Evolutionary conservation across 768 basidiomycete genomes (phyloP), one percentile per base, ranked within the genome.

Genomic region (Coprinopsis strossmayeri): DNA sequence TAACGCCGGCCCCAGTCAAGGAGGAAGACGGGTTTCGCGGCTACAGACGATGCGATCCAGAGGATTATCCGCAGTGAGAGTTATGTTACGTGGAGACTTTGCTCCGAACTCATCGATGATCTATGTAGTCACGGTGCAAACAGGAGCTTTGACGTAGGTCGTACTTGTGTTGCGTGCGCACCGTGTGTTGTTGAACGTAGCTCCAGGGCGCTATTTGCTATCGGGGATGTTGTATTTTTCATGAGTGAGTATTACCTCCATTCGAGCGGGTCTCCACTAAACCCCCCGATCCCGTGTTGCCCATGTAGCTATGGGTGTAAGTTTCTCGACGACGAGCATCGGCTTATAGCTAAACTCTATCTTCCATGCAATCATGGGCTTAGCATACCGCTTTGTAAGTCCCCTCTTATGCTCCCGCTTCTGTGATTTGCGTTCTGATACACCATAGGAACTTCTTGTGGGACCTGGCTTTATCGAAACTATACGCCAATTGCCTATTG

Each of bases 401-500:
- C 11, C 32, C 9, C 23, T 32, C 30, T 15, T 32, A n/a, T n/a
- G n/a, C n/a, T n/a, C n/a, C n/a, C n/a, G n/a, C n/a, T n/a, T n/a
- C n/a, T n/a, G n/a, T n/a, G n/a, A n/a, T n/a, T n/a, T 32, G 9
- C 30, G 7, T 32, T 32, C 27, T 18, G 4, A 11, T 11, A 27
- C 9, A 17, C 11, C 10, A 7, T 24, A 71, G 73, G 21, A 77
- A 76, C 54, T 77, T 77, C 54, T 50, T 75, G 7, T 77, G 71
- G 69, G 74, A 76, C 52, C 60, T 77, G 18, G 63, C 72, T 10
- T 60, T 77, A 12, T 66, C 72, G 1, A 76, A 75, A 46, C 63
- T 77, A 5, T 77, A 77, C 55, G 49, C 71, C 17, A 77, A 76
- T 46, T 74, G 72, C 45, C 61, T 76, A 3, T 55, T 77, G 30